These are phyloP conservation scores for Fusarium nelsonii DNA, from an alignment of 2,329 filamentous ascomycete genomes.

Conservation along the genomic window DNA sequence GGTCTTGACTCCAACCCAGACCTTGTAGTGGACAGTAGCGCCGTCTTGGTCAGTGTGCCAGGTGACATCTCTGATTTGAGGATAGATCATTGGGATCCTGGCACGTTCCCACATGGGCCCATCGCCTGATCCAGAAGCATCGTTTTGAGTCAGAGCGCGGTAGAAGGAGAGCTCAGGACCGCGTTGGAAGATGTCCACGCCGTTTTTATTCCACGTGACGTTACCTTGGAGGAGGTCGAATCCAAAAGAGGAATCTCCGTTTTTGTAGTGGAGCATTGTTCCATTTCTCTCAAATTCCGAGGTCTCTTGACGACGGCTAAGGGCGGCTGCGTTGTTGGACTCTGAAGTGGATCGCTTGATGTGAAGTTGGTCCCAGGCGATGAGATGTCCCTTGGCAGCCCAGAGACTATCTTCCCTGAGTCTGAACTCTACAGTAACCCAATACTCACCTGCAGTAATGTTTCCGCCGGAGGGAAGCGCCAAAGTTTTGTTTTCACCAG, in stretches of 20 bases:
- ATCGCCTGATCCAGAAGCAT: constrained; percentile 6
- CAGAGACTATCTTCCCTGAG: neutral
- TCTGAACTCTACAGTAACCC: constrained; percentile 19
- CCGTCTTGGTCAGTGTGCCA: neutral
- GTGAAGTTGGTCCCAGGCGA: constrained; percentile 30
- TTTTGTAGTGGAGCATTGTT: neutral
- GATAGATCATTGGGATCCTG: constrained; percentile 12
- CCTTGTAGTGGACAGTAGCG: constrained; percentile 5
- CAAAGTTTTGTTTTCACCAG: neutral
- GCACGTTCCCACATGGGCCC: constrained; percentile 10
- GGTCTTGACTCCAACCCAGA: constrained; percentile 25
- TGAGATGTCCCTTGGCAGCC: constrained; percentile 7
- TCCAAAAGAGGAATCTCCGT: neutral
- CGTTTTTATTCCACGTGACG: constrained; percentile 10
- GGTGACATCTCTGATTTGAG: constrained; percentile 4
- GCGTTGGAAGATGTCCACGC: neutral
- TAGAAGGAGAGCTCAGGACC: constrained; percentile 21
- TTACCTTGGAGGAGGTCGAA: constrained; percentile 15
- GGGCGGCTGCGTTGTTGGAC: accelerated
- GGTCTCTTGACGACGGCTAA: neutral
- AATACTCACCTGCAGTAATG: neutral
- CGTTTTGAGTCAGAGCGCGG: constrained; percentile 16
- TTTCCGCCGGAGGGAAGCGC: accelerated
- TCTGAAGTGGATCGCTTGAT: neutral
- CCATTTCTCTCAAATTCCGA: neutral